A percentile compares a stretch with the other conserved stretches of the same genome.
phyloP scores from a whole-genome alignment of 331 rosid species.

The Telfairia occidentalis region DNA sequence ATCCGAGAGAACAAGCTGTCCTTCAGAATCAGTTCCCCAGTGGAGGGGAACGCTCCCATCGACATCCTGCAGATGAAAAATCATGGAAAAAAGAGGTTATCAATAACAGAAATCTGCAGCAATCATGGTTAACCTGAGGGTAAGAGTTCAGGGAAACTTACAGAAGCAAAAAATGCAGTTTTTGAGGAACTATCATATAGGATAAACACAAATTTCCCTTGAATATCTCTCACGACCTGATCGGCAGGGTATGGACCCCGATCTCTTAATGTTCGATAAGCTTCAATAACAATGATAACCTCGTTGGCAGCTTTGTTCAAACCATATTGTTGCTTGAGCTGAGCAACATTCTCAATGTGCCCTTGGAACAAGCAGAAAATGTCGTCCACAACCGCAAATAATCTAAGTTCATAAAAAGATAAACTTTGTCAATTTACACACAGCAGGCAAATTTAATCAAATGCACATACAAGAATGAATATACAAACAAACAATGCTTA shows the following conservation, averaged over 20 bases:
- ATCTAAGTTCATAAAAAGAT: conserved; percentile 27
- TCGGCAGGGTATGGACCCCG: conserved; percentile 95
- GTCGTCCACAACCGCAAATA: conserved; percentile 95
- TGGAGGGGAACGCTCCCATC: conserved; percentile 80
- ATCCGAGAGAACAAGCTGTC: conserved; percentile 70
- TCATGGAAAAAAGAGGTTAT: conserved; percentile 2
- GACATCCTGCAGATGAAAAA: conserved; percentile 38
- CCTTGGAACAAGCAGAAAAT: conserved; percentile 97
- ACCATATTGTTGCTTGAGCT: conserved; percentile 93
- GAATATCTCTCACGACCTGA: conserved; percentile 94
- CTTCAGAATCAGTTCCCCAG: conserved; percentile 97
- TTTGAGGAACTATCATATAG: conserved; percentile 65
- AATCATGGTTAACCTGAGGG: not conserved
- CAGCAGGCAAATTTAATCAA: not conserved
- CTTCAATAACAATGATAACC: conserved; percentile 75
- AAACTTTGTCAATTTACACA: not conserved
- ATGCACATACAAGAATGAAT: not conserved
- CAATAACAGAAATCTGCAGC: conserved; percentile 1
- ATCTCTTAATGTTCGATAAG: conserved; percentile 83
- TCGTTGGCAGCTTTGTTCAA: conserved; percentile 85
- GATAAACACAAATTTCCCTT: conserved; percentile 80
- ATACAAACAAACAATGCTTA: not conserved
- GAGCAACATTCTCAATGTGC: conserved; percentile 70
- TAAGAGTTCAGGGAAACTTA: conserved; percentile 24
- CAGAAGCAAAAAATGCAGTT: conserved; percentile 54